Conservation (phyloP, 305 asterid species). For the Euphrasia arctica region DNA sequence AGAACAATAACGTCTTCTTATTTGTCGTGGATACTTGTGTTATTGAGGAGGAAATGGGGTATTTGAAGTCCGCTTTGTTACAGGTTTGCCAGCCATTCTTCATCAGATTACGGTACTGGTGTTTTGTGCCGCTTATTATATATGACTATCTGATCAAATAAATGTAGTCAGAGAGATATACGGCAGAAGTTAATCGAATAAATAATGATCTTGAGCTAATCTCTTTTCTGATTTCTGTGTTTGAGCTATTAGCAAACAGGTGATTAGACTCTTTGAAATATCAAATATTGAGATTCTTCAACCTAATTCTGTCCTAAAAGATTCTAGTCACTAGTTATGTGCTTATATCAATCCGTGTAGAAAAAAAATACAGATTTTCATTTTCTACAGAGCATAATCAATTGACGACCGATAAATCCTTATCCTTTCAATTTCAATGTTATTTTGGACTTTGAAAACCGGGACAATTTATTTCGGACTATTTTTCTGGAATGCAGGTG, state of each 20-base stretch:
- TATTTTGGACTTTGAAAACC: conserved; percentile 8
- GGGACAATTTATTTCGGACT: conserved; percentile 17
- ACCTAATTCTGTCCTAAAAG: too few species aligned
- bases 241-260: background rate
- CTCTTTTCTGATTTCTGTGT: background rate
- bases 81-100: conserved; percentile 35
- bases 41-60: conserved; percentile 94
- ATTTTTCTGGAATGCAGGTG: conserved; percentile 49
- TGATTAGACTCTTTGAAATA: background rate
- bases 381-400: background rate
- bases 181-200: background rate
- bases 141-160: background rate
- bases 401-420: background rate
- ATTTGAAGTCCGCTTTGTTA: conserved; percentile 68
- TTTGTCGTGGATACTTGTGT: conserved; percentile 86
- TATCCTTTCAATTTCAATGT: conserved; percentile 9
- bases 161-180: conserved; percentile 1
- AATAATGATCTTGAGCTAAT: background rate
- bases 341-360: background rate
- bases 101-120: conserved; percentile 5
- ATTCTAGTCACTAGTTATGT: background rate
- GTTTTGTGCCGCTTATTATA: conserved; percentile 17
- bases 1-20: conserved; percentile 54
- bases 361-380: conserved; percentile 3
- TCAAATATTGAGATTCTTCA: background rate